Percentiles rank a stretch among this genome's conserved stretches.
These are phyloP conservation scores for Xylaria hypoxylon DNA, from an alignment of 2,329 filamentous ascomycete genomes.

Conservation along the genomic window DNA sequence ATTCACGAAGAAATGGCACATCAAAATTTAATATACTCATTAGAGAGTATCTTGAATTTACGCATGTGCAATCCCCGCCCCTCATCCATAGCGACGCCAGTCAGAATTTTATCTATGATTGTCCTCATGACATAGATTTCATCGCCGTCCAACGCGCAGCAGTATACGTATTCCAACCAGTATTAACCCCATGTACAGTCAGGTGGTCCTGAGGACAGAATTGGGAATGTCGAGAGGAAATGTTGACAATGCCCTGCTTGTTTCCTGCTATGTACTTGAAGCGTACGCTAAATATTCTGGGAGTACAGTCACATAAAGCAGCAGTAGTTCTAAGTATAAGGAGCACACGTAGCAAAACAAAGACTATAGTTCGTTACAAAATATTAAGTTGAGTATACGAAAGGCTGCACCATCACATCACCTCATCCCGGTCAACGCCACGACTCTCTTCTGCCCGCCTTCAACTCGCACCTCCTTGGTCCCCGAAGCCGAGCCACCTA, in stretches of 20 bases:
- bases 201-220: no score
- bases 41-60: not conserved
- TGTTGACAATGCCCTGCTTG: no score
- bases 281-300: no score
- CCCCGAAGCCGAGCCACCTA: conserved; percentile 42
- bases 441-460: conserved; percentile 31
- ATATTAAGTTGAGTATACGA: not conserved
- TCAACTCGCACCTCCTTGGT: conserved; percentile 23
- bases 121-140: no score
- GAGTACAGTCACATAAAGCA: not conserved
- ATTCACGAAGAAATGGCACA: conserved; percentile 35
- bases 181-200: no score
- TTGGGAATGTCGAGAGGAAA: no score
- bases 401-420: not conserved
- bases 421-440: conserved; percentile 8
- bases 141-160: no score
- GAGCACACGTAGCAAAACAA: not conserved
- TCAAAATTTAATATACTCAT: conserved; percentile 20
- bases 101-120: no score
- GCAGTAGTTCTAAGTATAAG: not conserved
- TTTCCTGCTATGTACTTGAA: no score
- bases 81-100: not conserved
- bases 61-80: not conserved
- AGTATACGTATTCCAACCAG: no score
- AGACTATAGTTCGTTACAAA: not conserved